phyloP scores from a whole-genome alignment of 257 asterid genomes.

The Solanum sitiens region DNA sequence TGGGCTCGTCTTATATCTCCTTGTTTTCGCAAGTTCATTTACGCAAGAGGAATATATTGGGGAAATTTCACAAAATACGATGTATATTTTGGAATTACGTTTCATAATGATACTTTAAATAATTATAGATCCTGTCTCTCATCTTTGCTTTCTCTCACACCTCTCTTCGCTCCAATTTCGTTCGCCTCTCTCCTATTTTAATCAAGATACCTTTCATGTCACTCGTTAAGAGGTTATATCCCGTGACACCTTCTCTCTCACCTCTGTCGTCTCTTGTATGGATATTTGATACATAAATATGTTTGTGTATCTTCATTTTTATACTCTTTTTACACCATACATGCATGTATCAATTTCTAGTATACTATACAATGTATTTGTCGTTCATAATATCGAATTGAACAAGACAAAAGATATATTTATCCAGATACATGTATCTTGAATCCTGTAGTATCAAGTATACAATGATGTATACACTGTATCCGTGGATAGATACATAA shows the following conservation, averaged over 20 bases:
- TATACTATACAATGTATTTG: neutral
- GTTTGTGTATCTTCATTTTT: neutral
- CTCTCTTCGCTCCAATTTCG: neutral
- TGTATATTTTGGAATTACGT: neutral
- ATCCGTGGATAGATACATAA: neutral
- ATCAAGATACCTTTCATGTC: neutral
- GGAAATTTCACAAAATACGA: neutral
- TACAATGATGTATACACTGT: neutral
- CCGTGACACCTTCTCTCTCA: neutral
- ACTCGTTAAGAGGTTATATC: neutral
- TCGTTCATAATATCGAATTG: neutral
- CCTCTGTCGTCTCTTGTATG: neutral
- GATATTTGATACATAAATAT: neutral
- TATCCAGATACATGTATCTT: neutral
- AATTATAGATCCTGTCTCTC: neutral
- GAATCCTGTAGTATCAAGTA: neutral
- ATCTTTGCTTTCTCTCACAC: neutral
- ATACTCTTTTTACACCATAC: neutral
- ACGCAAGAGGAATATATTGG: neutral
- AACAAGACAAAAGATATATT: neutral
- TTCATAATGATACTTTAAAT: too few relatives aligned
- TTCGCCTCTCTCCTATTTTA: neutral
- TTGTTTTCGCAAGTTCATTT: neutral
- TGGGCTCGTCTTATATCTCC: neutral
- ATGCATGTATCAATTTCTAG: too few relatives aligned